phyloP scores from a whole-genome alignment of 2,329 filamentous ascomycete genomes.

The Thielaviopsis euricoi region DNA sequence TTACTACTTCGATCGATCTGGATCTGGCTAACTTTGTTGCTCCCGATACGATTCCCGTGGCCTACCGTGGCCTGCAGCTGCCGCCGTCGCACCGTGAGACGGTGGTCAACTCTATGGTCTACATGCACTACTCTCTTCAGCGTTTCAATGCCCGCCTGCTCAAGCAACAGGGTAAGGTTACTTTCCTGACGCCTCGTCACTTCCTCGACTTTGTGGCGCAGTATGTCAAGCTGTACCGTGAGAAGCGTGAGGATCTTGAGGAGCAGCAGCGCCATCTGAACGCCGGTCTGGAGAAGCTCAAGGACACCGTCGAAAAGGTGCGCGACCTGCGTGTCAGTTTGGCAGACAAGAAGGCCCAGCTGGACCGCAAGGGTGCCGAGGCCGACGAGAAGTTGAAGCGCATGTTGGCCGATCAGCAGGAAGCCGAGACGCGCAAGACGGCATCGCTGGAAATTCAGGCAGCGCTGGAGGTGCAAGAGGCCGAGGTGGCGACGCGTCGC shows the following conservation, averaged over 20 bases:
- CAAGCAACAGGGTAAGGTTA: constrained; percentile 83
- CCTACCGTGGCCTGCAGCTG: constrained; percentile 68
- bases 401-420: constrained; percentile 90
- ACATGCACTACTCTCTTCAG: constrained; percentile 89
- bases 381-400: constrained; percentile 94
- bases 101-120: constrained; percentile 96
- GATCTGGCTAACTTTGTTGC: constrained; percentile 74
- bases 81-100: constrained; percentile 83
- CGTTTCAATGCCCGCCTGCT: constrained; percentile 75
- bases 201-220: constrained; percentile 97
- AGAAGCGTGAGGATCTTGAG: constrained; percentile 95
- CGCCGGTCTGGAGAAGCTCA: constrained; percentile 90
- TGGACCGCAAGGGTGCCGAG: constrained; percentile 86
- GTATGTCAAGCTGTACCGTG: constrained; percentile 92
- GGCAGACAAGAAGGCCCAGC: constrained; percentile 82
- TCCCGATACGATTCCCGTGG: constrained; percentile 82
- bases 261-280: constrained; percentile 98
- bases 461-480: constrained; percentile 75
- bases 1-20: constrained; percentile 91
- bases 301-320: constrained; percentile 95
- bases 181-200: constrained; percentile 87
- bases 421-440: constrained; percentile 81
- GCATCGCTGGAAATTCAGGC: constrained; percentile 79
- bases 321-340: constrained; percentile 79
- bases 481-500: constrained; percentile 66